Base-by-base conservation (phyloP, 768 basidiomycete species). In the Pleurotus eryngii region DNA sequence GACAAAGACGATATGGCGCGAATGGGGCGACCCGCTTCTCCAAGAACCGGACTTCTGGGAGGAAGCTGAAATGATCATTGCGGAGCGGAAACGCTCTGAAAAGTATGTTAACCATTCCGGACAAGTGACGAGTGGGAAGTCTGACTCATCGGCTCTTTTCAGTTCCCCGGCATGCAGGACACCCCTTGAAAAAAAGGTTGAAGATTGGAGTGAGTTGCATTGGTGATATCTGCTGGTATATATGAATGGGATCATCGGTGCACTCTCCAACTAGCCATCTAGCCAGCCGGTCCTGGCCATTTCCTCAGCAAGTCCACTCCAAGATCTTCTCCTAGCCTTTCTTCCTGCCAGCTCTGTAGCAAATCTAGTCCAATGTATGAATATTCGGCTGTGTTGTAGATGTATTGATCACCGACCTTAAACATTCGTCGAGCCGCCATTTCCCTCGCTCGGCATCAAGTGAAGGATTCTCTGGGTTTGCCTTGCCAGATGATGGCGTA, bases 341-440 rank as follows among this genome's bases (percentile, higher is more conserved):
- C 91, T 78, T 38, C 90, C 90, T 12, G 90, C 82, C 7, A 93
- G 72, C 68, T 94, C 91, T 0, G 89, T 91, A 5, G 91, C 90
- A 69, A 94, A 94, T 64, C 91, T 92, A 55, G 27, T 17, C 11
- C n/a, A n/a, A n/a, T 17, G 4, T 5, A 55, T 39, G 18, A 20
- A 47, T 58, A 53, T 27, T 20, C 37, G 45, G 46, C 18, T 35
- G 30, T 35, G 30, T 35, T 35, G 1, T 35, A 47, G 38, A 51
- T 38, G 51, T 39, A 18, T 15, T 43, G 22, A 12, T 51, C 3
- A 68, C 74, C 51, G 54, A 90, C 89, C 87, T 77, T 63, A 94
- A 68, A 68, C 91, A 93, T 63, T 93, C 91, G 61, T 93, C 91
- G 49, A 93, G 68, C 60, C 83, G 80, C 91, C 92, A 94, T 55